phyloP scores from a whole-genome alignment of 2,329 filamentous ascomycete species.

The Chaetomium strumarium region DNA sequence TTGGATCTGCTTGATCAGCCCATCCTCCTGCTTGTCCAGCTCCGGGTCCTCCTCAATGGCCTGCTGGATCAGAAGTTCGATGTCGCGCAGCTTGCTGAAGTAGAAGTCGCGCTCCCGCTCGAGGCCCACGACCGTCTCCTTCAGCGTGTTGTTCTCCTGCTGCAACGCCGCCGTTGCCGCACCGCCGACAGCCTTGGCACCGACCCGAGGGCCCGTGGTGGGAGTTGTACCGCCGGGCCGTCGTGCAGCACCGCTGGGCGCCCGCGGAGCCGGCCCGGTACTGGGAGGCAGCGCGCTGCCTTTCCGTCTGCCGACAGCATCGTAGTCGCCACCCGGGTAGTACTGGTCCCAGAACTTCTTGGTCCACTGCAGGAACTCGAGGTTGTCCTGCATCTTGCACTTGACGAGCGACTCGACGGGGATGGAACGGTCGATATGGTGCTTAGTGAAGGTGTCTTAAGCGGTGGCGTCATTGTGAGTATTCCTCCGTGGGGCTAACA shows the following conservation, averaged over 20 bases:
- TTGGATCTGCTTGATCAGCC: slow-evolving; percentile 92
- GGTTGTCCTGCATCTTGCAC: slow-evolving; percentile 99
- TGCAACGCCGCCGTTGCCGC: slow-evolving; percentile 66
- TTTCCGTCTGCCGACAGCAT: slow-evolving; percentile 80
- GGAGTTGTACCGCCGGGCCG: slow-evolving; percentile 53
- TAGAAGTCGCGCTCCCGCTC: slow-evolving; percentile 98
- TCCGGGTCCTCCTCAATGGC: slow-evolving; percentile 89
- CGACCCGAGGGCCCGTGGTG: slow-evolving; percentile 47
- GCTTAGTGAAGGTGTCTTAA: slow-evolving; percentile 74
- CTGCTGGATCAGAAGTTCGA: slow-evolving; percentile 89
- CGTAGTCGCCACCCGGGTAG: slow-evolving; percentile 95
- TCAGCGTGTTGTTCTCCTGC: slow-evolving; percentile 80
- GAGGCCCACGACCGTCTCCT: slow-evolving; percentile 90
- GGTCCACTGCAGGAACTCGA: slow-evolving; percentile 95
- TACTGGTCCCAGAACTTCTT: slow-evolving; percentile 98
- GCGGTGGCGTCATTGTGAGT: neutral
- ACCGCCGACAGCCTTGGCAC: slow-evolving; percentile 42
- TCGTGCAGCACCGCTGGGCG: slow-evolving; percentile 18
- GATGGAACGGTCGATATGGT: slow-evolving; percentile 83
- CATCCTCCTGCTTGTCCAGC: slow-evolving; percentile 88
- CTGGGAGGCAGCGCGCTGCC: slow-evolving; percentile 56
- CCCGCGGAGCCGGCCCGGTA: slow-evolving; percentile 39
- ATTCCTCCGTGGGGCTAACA: slow-evolving; percentile 7
- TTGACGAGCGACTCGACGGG: slow-evolving; percentile 86
- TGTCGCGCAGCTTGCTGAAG: slow-evolving; percentile 96